Evolutionary conservation across 495 filamentous ascomycete genomes (phyloP).

Genomic region (Penicillium robsamsonii): DNA sequence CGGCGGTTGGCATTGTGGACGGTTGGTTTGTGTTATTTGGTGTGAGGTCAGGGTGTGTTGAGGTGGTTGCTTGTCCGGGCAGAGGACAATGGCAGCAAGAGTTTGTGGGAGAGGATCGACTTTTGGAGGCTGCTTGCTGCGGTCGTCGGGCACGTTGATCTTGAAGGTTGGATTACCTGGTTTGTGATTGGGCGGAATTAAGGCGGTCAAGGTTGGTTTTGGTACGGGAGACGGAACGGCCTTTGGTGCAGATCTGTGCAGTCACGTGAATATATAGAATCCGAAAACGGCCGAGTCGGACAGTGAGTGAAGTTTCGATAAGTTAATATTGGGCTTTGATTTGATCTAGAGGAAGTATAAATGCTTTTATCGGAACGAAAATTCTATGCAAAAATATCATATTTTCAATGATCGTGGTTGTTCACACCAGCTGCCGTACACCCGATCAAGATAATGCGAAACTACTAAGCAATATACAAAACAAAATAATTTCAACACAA

Average conservation of each 20-base stretch:
- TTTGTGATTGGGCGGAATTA: conserved; percentile 20
- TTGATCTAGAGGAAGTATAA: background rate
- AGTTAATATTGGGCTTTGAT: background rate
- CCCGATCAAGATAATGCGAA: background rate
- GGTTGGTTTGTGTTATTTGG: conserved; percentile 4
- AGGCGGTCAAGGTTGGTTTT: conserved; percentile 19
- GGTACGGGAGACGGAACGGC: background rate
- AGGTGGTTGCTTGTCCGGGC: background rate
- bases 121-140: conserved; percentile 17
- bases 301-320: background rate
- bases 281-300: background rate
- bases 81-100: conserved; percentile 6
- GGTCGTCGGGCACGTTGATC: conserved; percentile 23
- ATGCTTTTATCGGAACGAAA: too few relatives aligned
- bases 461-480: background rate
- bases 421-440: background rate
- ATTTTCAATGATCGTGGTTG: background rate
- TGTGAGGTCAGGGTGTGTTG: background rate
- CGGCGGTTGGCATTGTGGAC: conserved; percentile 76
- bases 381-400: background rate
- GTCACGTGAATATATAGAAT: conserved; percentile 1
- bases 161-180: conserved; percentile 24
- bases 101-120: conserved; percentile 3
- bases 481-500: background rate
- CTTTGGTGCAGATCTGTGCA: conserved; percentile 2